Evolutionary conservation across 1,284 basidiomycete species (phyloP).

Genomic region (Sporisorium sorghi): DNA sequence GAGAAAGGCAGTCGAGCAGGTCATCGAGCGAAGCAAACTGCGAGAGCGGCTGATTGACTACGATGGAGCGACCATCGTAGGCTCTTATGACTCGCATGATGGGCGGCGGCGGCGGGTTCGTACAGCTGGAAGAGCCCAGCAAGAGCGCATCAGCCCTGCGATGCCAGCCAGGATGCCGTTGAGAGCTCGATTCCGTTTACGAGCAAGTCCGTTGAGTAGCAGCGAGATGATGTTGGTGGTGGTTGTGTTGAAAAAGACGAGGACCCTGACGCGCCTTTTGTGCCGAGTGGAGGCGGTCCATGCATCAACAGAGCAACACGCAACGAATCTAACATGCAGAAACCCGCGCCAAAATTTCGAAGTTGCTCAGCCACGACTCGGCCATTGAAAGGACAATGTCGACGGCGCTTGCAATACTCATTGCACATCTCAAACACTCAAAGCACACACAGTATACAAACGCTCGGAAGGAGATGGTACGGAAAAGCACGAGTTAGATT

Average conservation of each 20-base stretch:
- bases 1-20: conserved; percentile 63
- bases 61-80: conserved; percentile 61
- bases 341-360: neutral
- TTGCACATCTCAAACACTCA: neutral
- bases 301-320: neutral
- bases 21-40: conserved; percentile 63
- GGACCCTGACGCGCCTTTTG: no score
- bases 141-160: neutral
- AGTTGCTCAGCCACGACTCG: neutral
- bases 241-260: no score
- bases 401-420: no score
- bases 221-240: neutral
- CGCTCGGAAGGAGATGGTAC: conserved; percentile 22
- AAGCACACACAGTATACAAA: neutral
- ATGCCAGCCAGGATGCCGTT: conserved; percentile 1
- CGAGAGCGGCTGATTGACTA: conserved; percentile 59
- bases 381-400: no score
- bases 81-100: conserved; percentile 62
- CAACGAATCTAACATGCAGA: neutral
- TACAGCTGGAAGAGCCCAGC: neutral
- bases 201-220: neutral
- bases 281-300: neutral
- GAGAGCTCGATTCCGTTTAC: neutral
- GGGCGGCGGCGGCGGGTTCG: neutral
- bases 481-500: conserved; percentile 37